phyloP scores from a whole-genome alignment of 2,329 filamentous ascomycete genomes.

The Phialophora expanda region DNA sequence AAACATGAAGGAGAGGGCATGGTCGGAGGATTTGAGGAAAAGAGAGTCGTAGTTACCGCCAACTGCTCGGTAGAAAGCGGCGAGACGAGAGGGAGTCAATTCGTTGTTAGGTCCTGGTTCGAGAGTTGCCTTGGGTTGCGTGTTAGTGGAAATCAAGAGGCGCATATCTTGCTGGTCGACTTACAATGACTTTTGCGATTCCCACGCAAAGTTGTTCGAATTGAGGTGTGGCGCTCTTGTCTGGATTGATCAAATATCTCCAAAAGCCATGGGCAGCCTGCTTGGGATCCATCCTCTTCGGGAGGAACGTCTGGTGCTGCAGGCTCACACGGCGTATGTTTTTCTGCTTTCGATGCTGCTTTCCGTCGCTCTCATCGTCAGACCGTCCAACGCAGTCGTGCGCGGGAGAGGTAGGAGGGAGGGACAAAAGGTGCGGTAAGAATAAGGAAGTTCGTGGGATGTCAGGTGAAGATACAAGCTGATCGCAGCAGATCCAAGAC shows the following conservation, averaged over 20 bases:
- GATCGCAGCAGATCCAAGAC: conserved; percentile 1
- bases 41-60: conserved; percentile 78
- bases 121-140: conserved; percentile 29
- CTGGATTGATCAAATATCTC: conserved; percentile 65
- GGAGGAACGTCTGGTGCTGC: conserved; percentile 13
- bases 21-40: conserved; percentile 75
- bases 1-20: conserved; percentile 88
- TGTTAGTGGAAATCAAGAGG: conserved; percentile 19
- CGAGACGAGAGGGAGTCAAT: conserved; percentile 69
- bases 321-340: conserved; percentile 22
- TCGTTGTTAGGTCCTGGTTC: conserved; percentile 44
- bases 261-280: conserved; percentile 32
- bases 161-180: conserved; percentile 41
- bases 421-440: conserved; percentile 1
- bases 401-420: background rate
- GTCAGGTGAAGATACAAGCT: conserved; percentile 5
- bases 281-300: conserved; percentile 26
- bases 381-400: conserved; percentile 1
- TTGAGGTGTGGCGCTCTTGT: conserved; percentile 70
- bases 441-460: conserved; percentile 10
- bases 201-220: conserved; percentile 71
- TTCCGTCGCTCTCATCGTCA: conserved; percentile 31
- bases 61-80: conserved; percentile 76
- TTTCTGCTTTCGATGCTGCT: background rate
- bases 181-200: conserved; percentile 73